A percentile compares a stretch with the other conserved stretches of the same genome.
Evolutionary conservation across 352 stramenopile genomes (phyloP).

Genomic region (Pythium rishiriense): DNA sequence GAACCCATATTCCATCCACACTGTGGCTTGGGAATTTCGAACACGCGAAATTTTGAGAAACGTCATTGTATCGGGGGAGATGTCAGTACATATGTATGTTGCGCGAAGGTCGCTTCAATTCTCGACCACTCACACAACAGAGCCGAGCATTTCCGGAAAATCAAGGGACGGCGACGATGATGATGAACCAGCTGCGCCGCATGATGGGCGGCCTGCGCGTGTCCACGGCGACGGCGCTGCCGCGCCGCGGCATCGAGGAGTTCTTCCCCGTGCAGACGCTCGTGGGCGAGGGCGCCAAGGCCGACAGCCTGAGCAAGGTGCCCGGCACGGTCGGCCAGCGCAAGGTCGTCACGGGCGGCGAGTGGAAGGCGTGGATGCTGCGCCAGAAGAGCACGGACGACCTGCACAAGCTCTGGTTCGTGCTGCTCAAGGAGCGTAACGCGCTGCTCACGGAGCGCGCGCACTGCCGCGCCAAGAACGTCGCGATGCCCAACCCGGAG

Average conservation of each 20-base stretch:
- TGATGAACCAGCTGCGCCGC: slow-evolving; percentile 68
- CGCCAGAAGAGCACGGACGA: slow-evolving; percentile 97
- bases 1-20: too few relatives aligned
- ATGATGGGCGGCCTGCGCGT: slow-evolving; percentile 65
- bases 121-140: slow-evolving; percentile 18
- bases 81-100: slow-evolving; percentile 3
- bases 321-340: slow-evolving; percentile 59
- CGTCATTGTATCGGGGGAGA: slow-evolving; percentile 4
- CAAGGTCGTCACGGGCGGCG: slow-evolving; percentile 77
- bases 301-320: slow-evolving; percentile 53
- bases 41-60: slow-evolving; percentile 17
- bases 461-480: slow-evolving; percentile 72
- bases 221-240: slow-evolving; percentile 34
- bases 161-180: slow-evolving; percentile 17
- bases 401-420: slow-evolving; percentile 98
- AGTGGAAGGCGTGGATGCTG: slow-evolving; percentile 96
- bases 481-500: slow-evolving; percentile 73
- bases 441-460: slow-evolving; percentile 95
- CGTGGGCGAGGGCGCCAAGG: slow-evolving; percentile 52
- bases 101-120: slow-evolving; percentile 22
- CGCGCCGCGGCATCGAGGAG: slow-evolving; percentile 64
- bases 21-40: too few relatives aligned
- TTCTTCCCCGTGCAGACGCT: slow-evolving; percentile 68
- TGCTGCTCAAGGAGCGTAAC: slow-evolving; percentile 98
- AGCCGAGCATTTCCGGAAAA: not conserved